Conservation (phyloP, 2,329 filamentous ascomycete genomes). For the Aureobasidium vineae region DNA sequence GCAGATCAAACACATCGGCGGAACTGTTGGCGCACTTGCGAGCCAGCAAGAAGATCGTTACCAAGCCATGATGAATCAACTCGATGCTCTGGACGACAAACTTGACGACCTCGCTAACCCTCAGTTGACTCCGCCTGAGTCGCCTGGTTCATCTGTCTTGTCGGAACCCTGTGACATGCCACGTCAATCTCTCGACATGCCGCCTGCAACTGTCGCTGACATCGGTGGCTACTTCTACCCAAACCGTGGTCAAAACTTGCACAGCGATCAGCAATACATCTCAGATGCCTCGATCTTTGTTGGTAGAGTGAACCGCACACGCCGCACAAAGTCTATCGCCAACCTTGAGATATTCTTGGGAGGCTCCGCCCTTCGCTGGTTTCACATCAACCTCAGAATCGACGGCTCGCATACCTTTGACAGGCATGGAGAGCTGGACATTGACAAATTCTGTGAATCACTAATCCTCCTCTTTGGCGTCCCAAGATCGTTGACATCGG, state of each 20-base stretch:
- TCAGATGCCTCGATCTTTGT: background rate
- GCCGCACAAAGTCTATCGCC: conserved; percentile 1
- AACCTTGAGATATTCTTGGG: conserved; percentile 9
- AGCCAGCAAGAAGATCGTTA: background rate
- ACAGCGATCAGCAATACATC: background rate
- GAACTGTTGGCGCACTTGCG: background rate
- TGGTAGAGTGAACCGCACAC: conserved; percentile 10
- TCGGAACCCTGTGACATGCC: background rate
- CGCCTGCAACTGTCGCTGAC: conserved; percentile 2
- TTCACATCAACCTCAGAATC: background rate
- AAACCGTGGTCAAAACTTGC: background rate
- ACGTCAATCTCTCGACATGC: background rate
- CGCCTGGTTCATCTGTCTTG: background rate
- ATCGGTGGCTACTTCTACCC: conserved; percentile 17
- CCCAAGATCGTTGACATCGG: background rate
- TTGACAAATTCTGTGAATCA: conserved; percentile 5
- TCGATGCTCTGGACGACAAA: conserved; percentile 4
- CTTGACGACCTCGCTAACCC: background rate
- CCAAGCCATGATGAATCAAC: background rate
- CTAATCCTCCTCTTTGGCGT: background rate
- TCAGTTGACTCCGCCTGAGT: conserved; percentile 13
- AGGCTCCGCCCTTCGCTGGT: conserved; percentile 16
- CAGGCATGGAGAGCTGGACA: background rate
- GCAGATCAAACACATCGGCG: conserved; percentile 1
- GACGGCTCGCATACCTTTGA: conserved; percentile 11